These are phyloP conservation scores for Teunomyces pallodes DNA, from an alignment of 805 yeast species.

Conservation along the genomic window DNA sequence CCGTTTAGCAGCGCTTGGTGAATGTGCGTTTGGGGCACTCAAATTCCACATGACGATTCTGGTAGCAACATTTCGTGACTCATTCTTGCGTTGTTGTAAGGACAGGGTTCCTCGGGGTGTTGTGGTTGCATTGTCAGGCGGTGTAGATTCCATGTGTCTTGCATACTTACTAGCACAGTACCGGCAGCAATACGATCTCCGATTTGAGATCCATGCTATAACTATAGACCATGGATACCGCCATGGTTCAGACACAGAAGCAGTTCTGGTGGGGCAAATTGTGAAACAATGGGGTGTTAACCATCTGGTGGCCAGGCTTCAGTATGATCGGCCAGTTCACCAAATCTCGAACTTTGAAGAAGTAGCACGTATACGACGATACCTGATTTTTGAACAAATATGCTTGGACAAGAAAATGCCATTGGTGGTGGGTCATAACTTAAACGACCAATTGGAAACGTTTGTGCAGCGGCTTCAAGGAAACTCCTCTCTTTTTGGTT, in stretches of 20 bases:
- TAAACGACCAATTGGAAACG: constrained; percentile 73
- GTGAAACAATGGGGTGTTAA: constrained; percentile 33
- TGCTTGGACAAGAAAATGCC: constrained; percentile 37
- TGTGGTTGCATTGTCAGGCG: constrained; percentile 71
- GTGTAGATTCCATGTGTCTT: constrained; percentile 77
- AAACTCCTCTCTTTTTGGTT: constrained; percentile 48
- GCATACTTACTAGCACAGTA: constrained; percentile 47
- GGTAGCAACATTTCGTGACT: background rate
- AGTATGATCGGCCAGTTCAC: constrained; percentile 25
- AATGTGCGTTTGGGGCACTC: background rate
- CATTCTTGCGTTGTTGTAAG: background rate
- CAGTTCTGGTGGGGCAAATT: constrained; percentile 34
- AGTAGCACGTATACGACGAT: constrained; percentile 57
- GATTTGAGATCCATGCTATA: constrained; percentile 46
- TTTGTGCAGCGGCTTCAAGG: constrained; percentile 51
- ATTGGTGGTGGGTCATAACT: constrained; percentile 65
- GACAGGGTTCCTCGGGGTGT: constrained; percentile 25
- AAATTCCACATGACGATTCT: background rate
- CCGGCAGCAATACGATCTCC: constrained; percentile 22
- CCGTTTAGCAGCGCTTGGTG: too few relatives aligned
- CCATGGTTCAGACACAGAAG: constrained; percentile 48
- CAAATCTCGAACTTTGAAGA: constrained; percentile 49
- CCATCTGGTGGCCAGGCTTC: constrained; percentile 29
- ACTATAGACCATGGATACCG: constrained; percentile 68
- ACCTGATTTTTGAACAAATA: constrained; percentile 37